These are phyloP conservation scores for Alnus glutinosa DNA, from an alignment of 306 rosid genomes.

Conservation along the genomic window DNA sequence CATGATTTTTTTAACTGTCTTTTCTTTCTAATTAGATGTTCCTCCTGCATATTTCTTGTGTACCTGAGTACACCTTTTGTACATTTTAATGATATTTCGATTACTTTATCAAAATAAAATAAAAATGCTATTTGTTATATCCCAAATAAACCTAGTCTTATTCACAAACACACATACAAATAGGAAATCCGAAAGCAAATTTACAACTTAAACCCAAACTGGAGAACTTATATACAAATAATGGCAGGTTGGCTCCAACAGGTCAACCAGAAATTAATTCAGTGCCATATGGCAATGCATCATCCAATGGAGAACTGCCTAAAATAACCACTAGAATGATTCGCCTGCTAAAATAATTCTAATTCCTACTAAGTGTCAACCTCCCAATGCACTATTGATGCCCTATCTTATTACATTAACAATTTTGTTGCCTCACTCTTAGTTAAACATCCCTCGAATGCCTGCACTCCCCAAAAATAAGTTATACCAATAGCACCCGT, in stretches of 20 bases:
- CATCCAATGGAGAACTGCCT: neutral
- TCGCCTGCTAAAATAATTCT: neutral
- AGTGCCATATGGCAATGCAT: neutral
- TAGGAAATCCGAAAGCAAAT: neutral
- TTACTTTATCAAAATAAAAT: too few relatives aligned
- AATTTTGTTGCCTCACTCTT: neutral
- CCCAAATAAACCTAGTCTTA: constrained; percentile 5
- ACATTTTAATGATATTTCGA: too few relatives aligned
- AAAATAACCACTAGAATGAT: neutral
- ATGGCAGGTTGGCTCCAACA: neutral
- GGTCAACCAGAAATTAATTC: neutral
- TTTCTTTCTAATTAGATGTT: too few relatives aligned
- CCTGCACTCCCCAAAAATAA: neutral
- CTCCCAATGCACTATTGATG: neutral
- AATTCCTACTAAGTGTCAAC: constrained; percentile 3
- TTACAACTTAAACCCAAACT: neutral
- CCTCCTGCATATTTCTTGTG: too few relatives aligned
- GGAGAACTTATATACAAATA: neutral
- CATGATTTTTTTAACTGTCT: too few relatives aligned
- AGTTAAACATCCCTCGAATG: neutral
- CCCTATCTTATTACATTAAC: neutral
- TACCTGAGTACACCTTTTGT: too few relatives aligned
- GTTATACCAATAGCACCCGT: neutral
- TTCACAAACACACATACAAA: neutral
- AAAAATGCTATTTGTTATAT: neutral